phyloP scores from a whole-genome alignment of 2,329 filamentous ascomycete genomes.

The Ophiostoma pallidulum region DNA sequence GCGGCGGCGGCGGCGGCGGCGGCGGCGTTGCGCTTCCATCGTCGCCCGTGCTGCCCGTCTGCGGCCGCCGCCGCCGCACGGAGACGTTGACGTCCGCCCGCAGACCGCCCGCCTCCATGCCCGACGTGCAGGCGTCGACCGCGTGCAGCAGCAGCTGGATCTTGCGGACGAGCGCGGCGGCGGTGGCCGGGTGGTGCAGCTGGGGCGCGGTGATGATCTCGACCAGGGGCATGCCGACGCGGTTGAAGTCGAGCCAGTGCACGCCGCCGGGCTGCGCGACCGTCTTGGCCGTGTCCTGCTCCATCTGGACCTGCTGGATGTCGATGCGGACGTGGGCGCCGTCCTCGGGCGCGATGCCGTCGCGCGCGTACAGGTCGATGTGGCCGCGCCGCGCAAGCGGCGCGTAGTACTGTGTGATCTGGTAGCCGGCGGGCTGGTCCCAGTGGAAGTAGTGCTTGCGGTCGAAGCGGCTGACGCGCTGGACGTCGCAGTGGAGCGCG shows the following conservation, averaged over 20 bases:
- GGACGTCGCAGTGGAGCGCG: conserved; percentile 70
- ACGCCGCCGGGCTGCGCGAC: conserved; percentile 63
- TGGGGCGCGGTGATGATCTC: conserved; percentile 92
- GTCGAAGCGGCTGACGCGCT: conserved; percentile 74
- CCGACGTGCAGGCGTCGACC: conserved; percentile 76
- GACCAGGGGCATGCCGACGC: conserved; percentile 80
- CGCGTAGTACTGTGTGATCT: conserved; percentile 93
- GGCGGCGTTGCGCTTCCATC: too few species aligned
- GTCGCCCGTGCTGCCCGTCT: too few species aligned
- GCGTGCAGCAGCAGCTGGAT: conserved; percentile 70
- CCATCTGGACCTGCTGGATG: conserved; percentile 92
- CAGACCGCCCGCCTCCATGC: conserved; percentile 88
- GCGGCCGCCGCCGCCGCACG: conserved; percentile 59
- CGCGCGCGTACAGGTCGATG: conserved; percentile 61
- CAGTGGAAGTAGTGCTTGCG: conserved; percentile 99
- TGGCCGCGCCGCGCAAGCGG: conserved; percentile 60
- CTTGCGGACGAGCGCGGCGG: conserved; percentile 81
- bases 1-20: conserved; percentile 22
- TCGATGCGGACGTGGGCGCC: conserved; percentile 62
- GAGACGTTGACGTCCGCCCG: conserved; percentile 95
- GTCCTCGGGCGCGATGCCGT: conserved; percentile 70
- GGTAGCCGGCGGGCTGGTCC: conserved; percentile 93
- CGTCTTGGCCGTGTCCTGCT: conserved; percentile 96
- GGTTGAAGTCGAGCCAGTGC: conserved; percentile 86
- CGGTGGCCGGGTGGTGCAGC: conserved; percentile 77